A percentile compares a stretch with the other conserved stretches of the same genome.
Evolutionary conservation across 768 basidiomycete genomes (phyloP).

Genomic region (Guyanaporus albipodus): DNA sequence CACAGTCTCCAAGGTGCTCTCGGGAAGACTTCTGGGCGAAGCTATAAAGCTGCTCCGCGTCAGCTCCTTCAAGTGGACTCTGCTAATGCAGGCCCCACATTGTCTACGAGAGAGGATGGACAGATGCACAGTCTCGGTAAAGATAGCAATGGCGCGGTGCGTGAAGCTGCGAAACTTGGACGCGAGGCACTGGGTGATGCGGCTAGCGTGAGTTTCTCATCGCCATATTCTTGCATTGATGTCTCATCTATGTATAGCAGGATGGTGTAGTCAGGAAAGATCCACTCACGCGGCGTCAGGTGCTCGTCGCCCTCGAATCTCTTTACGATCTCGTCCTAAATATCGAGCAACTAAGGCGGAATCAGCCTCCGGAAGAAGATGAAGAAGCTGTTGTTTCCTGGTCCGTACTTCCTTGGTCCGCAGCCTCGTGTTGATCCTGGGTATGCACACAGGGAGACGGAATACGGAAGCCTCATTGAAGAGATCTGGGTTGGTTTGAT

Average conservation of each 20-base stretch:
- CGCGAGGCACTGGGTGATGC: slow-evolving; percentile 66
- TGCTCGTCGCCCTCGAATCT: slow-evolving; percentile 73
- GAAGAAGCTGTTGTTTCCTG: slow-evolving; percentile 39
- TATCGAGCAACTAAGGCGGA: slow-evolving; percentile 80
- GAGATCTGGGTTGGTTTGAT: slow-evolving; percentile 76
- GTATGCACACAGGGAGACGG: slow-evolving; percentile 45
- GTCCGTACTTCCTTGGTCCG: slow-evolving; percentile 31
- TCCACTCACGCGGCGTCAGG: slow-evolving; percentile 75
- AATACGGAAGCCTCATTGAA: slow-evolving; percentile 57
- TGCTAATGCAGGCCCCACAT: slow-evolving; percentile 32
- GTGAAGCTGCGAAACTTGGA: slow-evolving; percentile 73
- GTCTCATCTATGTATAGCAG: slow-evolving; percentile 37
- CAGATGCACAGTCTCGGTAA: slow-evolving; percentile 18
- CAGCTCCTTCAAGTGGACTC: slow-evolving; percentile 89
- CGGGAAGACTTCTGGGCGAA: slow-evolving; percentile 90
- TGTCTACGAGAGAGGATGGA: slow-evolving; percentile 50
- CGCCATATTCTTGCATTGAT: not conserved
- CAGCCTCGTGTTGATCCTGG: not conserved
- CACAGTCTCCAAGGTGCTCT: slow-evolving; percentile 89
- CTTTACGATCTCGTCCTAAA: slow-evolving; percentile 82
- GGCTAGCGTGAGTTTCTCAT: slow-evolving; percentile 40
- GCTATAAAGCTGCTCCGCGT: slow-evolving; percentile 94
- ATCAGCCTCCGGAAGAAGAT: slow-evolving; percentile 63
- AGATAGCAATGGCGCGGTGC: slow-evolving; percentile 54
- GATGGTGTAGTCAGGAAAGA: slow-evolving; percentile 61